Percentiles rank a stretch among this genome's conserved stretches.
Conservation (phyloP, 2,329 filamentous ascomycete species). For the Pseudogymnoascus sp. region DNA sequence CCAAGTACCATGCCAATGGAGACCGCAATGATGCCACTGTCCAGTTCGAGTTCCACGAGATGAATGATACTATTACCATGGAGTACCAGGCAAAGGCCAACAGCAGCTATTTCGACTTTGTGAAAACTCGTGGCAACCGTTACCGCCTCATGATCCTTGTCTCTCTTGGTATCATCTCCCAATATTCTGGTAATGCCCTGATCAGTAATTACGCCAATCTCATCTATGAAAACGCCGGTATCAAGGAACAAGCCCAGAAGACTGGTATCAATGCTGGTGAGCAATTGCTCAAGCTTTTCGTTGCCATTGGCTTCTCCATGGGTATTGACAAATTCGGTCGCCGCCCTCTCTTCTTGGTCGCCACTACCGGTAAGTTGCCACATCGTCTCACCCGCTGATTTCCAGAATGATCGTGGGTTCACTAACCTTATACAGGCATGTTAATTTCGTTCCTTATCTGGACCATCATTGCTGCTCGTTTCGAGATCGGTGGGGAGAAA, state of each 20-base stretch:
- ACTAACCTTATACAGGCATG: slow-evolving; percentile 23
- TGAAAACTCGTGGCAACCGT: slow-evolving; percentile 51
- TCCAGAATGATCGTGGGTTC: not conserved
- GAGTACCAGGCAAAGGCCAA: slow-evolving; percentile 34
- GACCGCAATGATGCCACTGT: slow-evolving; percentile 39
- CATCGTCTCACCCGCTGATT: not conserved
- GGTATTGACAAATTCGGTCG: slow-evolving; percentile 48
- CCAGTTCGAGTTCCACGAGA: slow-evolving; percentile 31
- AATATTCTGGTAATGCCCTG: slow-evolving; percentile 60
- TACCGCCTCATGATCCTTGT: slow-evolving; percentile 54
- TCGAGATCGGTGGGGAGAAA: slow-evolving; percentile 30
- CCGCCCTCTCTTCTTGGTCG: slow-evolving; percentile 44
- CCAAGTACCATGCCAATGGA: slow-evolving; percentile 46
- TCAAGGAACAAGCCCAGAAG: slow-evolving; percentile 31
- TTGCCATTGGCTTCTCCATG: slow-evolving; percentile 48
- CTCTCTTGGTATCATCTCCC: slow-evolving; percentile 57
- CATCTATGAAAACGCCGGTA: slow-evolving; percentile 54
- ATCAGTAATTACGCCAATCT: slow-evolving; percentile 60
- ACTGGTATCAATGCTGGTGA: slow-evolving; percentile 27
- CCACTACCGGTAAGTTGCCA: slow-evolving; percentile 16
- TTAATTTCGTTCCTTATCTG: slow-evolving; percentile 42
- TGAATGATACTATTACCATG: slow-evolving; percentile 18
- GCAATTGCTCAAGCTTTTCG: slow-evolving; percentile 37
- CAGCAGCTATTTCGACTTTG: slow-evolving; percentile 45
- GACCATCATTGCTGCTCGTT: slow-evolving; percentile 40